Base-by-base conservation (phyloP, 352 stramenopile genomes). In the Globisporangium spinosum region DNA sequence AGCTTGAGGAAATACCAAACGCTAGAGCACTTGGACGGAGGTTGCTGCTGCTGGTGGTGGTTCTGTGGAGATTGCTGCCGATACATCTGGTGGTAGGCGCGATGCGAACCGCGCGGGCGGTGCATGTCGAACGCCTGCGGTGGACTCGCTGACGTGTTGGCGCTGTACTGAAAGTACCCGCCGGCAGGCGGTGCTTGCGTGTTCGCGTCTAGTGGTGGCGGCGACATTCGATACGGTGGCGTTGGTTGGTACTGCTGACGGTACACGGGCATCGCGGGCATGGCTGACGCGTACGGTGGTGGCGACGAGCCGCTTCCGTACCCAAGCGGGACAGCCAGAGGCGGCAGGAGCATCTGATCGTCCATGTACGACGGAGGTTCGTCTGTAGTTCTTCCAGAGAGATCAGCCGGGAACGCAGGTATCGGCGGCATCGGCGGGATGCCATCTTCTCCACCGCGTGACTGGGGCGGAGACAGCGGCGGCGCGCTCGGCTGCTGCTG, bases 1-100 rank as follows among this genome's bases (percentile, higher is more conserved):
- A 74, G 34, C 34, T 66, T 72, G 58, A 59, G 15, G 23, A 70
- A 35, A 13, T 55, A 64, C 22, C 63, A 66, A 22, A 72, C n/a
- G 9, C 58, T 32, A 0, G 40, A 13, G 35, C 56, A 73, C 43
- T 38, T 49, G 13, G 64, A 58, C 10, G 32, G 53, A 23, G 29
- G 1, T 23, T 12, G 10, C 29, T 45, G 38, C 20, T 57, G 65
- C 6, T 35, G 17, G 12, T 57, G 65, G 2, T 35, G 17, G 12
- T 29, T 22, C 25, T 29, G n/a, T 20, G 56, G 45, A 35, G 64
- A 53, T 29, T 51, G 45, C 13, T 51, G 47, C 6, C 58, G 38
- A 56, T 68, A 62, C 35, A 68, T 61, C 27, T 62, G 54, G 57
- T 70, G 65, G 58, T 54, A 65, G n/a, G 58, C 27, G 43, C 43